phyloP scores from a whole-genome alignment of 83 land plant species.

The Picea mariana region DNA sequence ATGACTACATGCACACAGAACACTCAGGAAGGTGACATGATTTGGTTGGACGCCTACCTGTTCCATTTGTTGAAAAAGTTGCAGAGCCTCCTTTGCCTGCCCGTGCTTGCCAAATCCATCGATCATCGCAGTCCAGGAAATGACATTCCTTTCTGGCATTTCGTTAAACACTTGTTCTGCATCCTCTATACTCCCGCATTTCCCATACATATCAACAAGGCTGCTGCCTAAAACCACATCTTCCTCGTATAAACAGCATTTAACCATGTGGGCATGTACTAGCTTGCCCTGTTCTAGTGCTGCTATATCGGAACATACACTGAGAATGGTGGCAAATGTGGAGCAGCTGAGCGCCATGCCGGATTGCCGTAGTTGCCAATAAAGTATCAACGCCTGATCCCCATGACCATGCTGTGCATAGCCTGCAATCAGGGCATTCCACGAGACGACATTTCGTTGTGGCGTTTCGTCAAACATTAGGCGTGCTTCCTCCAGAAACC shows the following conservation, averaged over 20 bases:
- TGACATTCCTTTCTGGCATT: conserved; percentile 44
- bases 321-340: too few relatives aligned
- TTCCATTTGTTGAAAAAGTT: conserved; percentile 57
- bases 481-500: neutral
- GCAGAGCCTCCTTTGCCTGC: conserved; percentile 48
- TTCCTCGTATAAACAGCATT: neutral
- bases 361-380: conserved; percentile 17
- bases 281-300: neutral
- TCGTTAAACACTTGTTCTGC: conserved; percentile 45
- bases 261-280: neutral
- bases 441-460: neutral
- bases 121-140: conserved; percentile 84
- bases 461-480: neutral
- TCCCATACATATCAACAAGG: conserved; percentile 80
- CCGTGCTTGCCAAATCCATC: conserved; percentile 60
- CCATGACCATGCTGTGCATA: conserved; percentile 29
- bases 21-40: conserved; percentile 61
- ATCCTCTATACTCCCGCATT: conserved; percentile 44
- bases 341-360: too few relatives aligned
- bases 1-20: conserved; percentile 77
- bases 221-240: conserved; percentile 12
- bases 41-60: conserved; percentile 38
- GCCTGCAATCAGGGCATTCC: conserved; percentile 2
- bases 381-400: conserved; percentile 17
- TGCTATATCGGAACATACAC: neutral